phyloP scores from a whole-genome alignment of 228 moss, liverwort and hornwort genomes.

The Sphagnum fallax region DNA sequence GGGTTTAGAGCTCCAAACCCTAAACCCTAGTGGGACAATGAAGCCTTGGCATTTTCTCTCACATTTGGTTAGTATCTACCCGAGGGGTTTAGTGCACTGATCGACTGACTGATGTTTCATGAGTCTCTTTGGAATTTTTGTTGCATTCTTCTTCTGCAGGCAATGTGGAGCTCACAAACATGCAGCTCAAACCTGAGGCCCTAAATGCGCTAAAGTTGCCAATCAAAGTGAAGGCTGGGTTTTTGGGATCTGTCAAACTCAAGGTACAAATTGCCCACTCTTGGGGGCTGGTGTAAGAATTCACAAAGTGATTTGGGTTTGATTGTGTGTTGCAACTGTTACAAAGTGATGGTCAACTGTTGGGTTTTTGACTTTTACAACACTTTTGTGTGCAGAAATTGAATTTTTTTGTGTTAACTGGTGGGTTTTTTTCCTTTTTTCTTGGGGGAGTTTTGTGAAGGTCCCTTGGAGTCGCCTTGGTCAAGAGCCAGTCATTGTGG shows the following conservation, averaged over 20 bases:
- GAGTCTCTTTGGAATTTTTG: no score
- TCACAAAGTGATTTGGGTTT: no score
- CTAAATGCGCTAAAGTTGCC: conserved; percentile 94
- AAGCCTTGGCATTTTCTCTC: no score
- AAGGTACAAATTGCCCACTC: conserved; percentile 38
- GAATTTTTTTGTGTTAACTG: not conserved
- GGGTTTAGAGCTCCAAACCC: no score
- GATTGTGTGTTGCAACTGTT: no score
- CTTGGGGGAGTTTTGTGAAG: conserved; percentile 15
- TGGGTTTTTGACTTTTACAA: not conserved
- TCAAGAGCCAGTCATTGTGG: conserved; percentile 89
- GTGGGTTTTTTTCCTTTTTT: no score
- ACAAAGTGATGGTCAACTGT: not conserved
- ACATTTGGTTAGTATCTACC: no score
- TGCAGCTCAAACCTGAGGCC: conserved; percentile 98
- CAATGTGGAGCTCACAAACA: conserved; percentile 95
- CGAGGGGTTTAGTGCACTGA: no score
- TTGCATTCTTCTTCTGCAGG: conserved; percentile 30
- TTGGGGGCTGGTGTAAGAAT: no score
- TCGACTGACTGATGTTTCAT: no score
- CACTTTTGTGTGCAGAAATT: not conserved
- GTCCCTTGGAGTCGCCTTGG: conserved; percentile 97
- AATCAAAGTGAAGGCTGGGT: conserved; percentile 96
- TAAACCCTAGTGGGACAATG: no score
- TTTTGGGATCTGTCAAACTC: conserved; percentile 89